Percentiles rank a stretch among this genome's conserved stretches.
phyloP scores from a whole-genome alignment of 495 filamentous ascomycete species.

The Apodospora peruviana region DNA sequence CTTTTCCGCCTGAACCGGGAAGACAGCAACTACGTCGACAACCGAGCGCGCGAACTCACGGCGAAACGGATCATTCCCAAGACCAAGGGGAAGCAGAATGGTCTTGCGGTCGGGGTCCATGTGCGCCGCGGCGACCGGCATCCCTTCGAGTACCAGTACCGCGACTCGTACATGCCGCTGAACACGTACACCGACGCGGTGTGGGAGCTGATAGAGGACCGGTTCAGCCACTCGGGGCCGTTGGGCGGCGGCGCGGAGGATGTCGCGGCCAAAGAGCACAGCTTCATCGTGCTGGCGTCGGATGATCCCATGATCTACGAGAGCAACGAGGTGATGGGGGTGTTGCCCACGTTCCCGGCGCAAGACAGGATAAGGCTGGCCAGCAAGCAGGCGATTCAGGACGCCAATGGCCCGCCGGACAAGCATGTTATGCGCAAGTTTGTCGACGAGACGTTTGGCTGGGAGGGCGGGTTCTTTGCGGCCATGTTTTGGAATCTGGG shows the following conservation, averaged over 20 bases:
- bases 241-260: constrained; percentile 21
- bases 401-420: constrained; percentile 13
- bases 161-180: constrained; percentile 62
- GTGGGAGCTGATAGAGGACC: constrained; percentile 34
- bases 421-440: constrained; percentile 46
- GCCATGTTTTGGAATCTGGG: constrained; percentile 66
- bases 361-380: constrained; percentile 64
- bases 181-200: constrained; percentile 50
- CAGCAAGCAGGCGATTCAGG: constrained; percentile 26
- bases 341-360: constrained; percentile 39
- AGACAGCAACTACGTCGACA: constrained; percentile 50
- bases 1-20: constrained; percentile 56
- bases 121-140: constrained; percentile 68
- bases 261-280: constrained; percentile 28
- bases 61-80: constrained; percentile 35
- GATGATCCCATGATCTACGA: constrained; percentile 67
- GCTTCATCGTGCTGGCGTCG: constrained; percentile 55
- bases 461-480: constrained; percentile 71
- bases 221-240: constrained; percentile 27
- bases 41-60: constrained; percentile 43
- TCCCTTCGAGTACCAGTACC: constrained; percentile 60
- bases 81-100: constrained; percentile 27
- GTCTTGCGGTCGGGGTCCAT: constrained; percentile 58
- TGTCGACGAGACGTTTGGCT: constrained; percentile 61
- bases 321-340: constrained; percentile 43